A percentile compares a stretch with the other conserved stretches of the same genome.
Conservation (phyloP, 345 rosid species). For the Eucalyptus decipiens region DNA sequence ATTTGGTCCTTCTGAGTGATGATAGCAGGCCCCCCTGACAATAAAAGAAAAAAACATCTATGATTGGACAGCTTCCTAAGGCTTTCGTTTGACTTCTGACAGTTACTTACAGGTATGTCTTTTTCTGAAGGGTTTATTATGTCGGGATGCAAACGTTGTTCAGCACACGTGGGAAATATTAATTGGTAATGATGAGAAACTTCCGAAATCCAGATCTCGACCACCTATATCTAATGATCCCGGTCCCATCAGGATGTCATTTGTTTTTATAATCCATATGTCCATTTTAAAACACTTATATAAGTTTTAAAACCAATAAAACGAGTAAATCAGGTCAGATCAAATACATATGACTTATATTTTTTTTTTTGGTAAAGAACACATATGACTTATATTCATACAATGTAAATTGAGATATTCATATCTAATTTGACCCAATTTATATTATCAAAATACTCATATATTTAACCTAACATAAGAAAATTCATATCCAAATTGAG, state of each 20-base stretch:
- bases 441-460: no score
- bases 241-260: not conserved
- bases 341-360: no score
- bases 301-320: no score
- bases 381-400: no score
- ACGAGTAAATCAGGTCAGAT: rapidly evolving
- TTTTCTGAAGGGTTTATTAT: not conserved
- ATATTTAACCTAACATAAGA: no score
- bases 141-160: not conserved
- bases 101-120: not conserved
- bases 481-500: no score
- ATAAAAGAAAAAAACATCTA: not conserved
- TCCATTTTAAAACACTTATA: not conserved
- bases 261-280: not conserved
- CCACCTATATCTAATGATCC: not conserved
- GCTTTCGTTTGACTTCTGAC: not conserved
- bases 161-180: not conserved
- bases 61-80: not conserved
- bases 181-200: not conserved
- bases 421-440: no score
- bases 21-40: not conserved
- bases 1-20: not conserved
- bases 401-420: no score
- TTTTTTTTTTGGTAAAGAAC: no score
- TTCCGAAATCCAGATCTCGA: not conserved